A percentile compares a stretch with the other conserved stretches of the same genome.
phyloP scores from a whole-genome alignment of 768 basidiomycete genomes.

The Boletales sp. region DNA sequence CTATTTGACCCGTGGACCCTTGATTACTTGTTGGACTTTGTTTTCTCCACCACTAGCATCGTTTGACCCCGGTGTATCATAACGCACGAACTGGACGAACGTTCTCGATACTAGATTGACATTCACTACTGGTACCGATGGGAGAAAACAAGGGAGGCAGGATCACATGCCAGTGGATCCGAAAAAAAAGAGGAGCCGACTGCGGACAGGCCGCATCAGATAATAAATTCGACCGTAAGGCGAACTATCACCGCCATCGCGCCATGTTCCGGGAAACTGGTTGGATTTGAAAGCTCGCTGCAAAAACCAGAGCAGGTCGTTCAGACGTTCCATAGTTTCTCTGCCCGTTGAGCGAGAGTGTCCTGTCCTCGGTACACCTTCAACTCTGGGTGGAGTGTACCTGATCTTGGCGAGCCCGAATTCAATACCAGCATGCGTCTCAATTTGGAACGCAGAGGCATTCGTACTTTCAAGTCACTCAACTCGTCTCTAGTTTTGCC shows the following conservation, averaged over 20 bases:
- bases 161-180: not conserved
- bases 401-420: slow-evolving; percentile 14
- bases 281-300: slow-evolving; percentile 3
- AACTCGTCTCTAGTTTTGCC: not conserved
- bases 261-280: slow-evolving; percentile 27
- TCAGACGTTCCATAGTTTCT: not conserved
- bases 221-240: not conserved
- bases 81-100: slow-evolving; percentile 19
- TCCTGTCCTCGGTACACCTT: too few species aligned
- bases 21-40: slow-evolving; percentile 14
- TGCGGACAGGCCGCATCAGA: too few species aligned
- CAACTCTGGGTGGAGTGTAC: not conserved
- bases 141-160: not conserved
- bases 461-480: slow-evolving; percentile 2
- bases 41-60: slow-evolving; percentile 3
- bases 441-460: slow-evolving; percentile 23
- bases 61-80: slow-evolving; percentile 14
- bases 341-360: too few species aligned
- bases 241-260: slow-evolving; percentile 14
- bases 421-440: slow-evolving; percentile 14
- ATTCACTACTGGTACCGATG: not conserved
- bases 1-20: slow-evolving; percentile 10
- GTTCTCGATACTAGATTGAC: not conserved
- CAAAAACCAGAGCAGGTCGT: not conserved
- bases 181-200: too few species aligned